Evolutionary conservation across 2,329 filamentous ascomycete species (phyloP).

Genomic region (Penicillium palitans): DNA sequence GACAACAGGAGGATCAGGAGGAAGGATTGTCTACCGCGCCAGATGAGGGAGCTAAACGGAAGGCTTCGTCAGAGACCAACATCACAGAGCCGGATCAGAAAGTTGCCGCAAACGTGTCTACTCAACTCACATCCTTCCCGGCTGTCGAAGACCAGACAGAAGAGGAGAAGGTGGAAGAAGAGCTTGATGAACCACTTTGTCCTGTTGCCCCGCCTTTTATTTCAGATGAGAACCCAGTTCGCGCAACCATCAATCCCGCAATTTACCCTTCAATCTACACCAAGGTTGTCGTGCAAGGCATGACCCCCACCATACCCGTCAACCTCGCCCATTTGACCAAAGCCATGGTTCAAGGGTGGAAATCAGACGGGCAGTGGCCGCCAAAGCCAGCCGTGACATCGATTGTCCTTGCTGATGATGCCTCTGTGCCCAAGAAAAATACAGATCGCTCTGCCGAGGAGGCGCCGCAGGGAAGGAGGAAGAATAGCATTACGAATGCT

Average conservation of each 20-base stretch:
- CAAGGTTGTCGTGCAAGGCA: constrained; percentile 77
- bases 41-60: constrained; percentile 25
- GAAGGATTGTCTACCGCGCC: constrained; percentile 23
- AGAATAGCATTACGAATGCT: constrained; percentile 41
- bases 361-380: constrained; percentile 90
- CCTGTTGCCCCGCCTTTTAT: constrained; percentile 74
- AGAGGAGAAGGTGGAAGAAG: constrained; percentile 28
- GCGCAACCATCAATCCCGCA: constrained; percentile 70
- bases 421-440: constrained; percentile 25
- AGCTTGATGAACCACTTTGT: constrained; percentile 60
- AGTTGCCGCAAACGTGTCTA: constrained; percentile 42
- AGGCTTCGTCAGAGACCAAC: constrained; percentile 28
- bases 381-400: constrained; percentile 54
- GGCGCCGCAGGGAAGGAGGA: constrained; percentile 27
- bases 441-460: constrained; percentile 10
- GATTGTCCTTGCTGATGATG: constrained; percentile 34
- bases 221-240: constrained; percentile 71
- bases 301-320: constrained; percentile 83
- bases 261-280: constrained; percentile 83
- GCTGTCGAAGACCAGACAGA: constrained; percentile 33
- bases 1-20: constrained; percentile 20
- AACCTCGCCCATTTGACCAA: constrained; percentile 80
- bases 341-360: constrained; percentile 86
- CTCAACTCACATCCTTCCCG: constrained; percentile 28
- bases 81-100: constrained; percentile 34